These are phyloP conservation scores for Spirogloea muscicola DNA, from an alignment of 139 green algal genomes.

Conservation along the genomic window DNA sequence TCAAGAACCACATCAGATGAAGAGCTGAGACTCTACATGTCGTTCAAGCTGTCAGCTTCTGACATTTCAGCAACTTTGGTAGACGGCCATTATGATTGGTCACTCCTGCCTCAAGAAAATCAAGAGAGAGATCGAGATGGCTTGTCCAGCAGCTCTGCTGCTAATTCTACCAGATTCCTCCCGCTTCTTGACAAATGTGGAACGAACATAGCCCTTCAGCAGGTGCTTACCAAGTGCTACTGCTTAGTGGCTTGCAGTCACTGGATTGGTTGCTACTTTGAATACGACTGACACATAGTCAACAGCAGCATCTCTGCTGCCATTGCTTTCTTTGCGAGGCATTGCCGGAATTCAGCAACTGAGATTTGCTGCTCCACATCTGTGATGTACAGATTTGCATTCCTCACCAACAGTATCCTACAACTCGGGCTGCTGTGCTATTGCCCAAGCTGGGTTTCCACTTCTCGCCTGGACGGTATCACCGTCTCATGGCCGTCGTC, in stretches of 20 bases:
- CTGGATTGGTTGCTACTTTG: no score
- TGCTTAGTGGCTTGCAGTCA: no score
- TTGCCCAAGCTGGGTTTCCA: slow-evolving; percentile 66
- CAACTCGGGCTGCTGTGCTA: slow-evolving; percentile 50
- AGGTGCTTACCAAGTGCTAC: slow-evolving; percentile 21
- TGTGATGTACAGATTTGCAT: slow-evolving; percentile 51
- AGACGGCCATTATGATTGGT: slow-evolving; percentile 30
- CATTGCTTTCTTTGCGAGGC: no score
- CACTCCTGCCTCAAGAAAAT: no score
- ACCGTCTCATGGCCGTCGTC: slow-evolving; percentile 58
- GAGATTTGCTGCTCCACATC: no score
- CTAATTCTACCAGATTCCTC: slow-evolving; percentile 23
- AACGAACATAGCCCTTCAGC: slow-evolving; percentile 28
- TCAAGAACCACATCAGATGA: no score
- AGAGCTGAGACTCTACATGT: slow-evolving; percentile 82
- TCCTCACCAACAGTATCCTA: slow-evolving; percentile 49
- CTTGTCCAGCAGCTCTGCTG: no score
- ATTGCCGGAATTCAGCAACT: no score
- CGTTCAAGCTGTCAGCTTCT: slow-evolving; percentile 49
- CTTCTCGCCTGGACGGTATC: slow-evolving; percentile 62
- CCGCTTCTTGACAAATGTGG: slow-evolving; percentile 65
- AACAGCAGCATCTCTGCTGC: no score
- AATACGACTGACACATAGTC: no score
- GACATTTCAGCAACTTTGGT: slow-evolving; percentile 39
- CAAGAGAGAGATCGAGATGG: no score